Evolutionary conservation across 108 stramenopile species (phyloP).

Genomic region (Skeletonema grethae): DNA sequence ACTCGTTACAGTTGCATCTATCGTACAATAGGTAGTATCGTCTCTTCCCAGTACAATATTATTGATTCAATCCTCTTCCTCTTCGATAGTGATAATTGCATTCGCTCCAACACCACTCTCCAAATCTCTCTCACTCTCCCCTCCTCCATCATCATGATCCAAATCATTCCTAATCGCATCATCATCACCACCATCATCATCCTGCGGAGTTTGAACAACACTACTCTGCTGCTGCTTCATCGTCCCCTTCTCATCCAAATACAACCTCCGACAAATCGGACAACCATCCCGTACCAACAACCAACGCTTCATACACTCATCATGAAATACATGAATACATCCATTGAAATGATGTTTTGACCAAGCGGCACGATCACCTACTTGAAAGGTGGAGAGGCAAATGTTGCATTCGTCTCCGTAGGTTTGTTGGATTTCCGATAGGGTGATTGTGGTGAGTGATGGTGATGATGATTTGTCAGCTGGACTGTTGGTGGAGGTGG

Average conservation of each 20-base stretch:
- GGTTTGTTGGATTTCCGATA: slow-evolving; percentile 1
- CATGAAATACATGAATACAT: slow-evolving; percentile 71
- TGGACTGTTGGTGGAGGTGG: neutral
- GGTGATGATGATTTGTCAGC: neutral
- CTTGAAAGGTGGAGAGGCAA: slow-evolving; percentile 40
- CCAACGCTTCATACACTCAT: slow-evolving; percentile 70
- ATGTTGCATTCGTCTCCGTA: slow-evolving; percentile 47
- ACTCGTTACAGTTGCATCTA: no score
- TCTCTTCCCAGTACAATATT: neutral
- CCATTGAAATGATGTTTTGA: slow-evolving; percentile 2
- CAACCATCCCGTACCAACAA: slow-evolving; percentile 50
- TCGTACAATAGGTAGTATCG: no score
- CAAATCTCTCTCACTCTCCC: slow-evolving; percentile 1
- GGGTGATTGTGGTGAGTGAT: neutral
- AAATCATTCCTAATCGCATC: neutral
- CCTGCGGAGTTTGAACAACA: neutral
- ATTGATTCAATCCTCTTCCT: neutral
- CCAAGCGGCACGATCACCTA: slow-evolving; percentile 44
- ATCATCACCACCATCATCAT: neutral
- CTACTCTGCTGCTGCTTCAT: neutral
- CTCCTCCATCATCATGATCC: slow-evolving; percentile 1
- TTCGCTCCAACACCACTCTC: neutral
- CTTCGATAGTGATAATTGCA: neutral
- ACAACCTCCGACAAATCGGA: slow-evolving; percentile 42
- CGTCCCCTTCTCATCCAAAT: slow-evolving; percentile 12